A percentile compares a stretch with the other conserved stretches of the same genome.
phyloP scores from a whole-genome alignment of 1,284 basidiomycete species.

The Psilocybe mexicana region DNA sequence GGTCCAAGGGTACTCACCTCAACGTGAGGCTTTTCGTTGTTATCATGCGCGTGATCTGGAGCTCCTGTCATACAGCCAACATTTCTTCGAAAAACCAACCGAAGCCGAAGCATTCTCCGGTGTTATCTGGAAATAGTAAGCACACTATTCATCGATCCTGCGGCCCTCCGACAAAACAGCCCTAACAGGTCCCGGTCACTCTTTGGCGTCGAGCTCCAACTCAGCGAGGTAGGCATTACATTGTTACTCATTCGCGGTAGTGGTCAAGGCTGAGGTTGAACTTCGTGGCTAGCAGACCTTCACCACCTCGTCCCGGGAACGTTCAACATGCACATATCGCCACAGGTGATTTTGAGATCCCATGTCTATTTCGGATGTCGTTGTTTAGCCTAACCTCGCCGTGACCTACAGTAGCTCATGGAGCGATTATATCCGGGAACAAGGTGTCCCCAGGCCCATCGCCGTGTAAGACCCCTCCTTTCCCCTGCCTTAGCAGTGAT shows the following conservation, averaged over 20 bases:
- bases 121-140: conserved; percentile 15
- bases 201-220: conserved; percentile 14
- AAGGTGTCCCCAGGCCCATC: conserved; percentile 16
- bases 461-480: conserved; percentile 15
- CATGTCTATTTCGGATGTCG: conserved; percentile 15
- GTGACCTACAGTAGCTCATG: conserved; percentile 17
- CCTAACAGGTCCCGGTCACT: conserved; percentile 18
- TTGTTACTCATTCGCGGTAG: neutral
- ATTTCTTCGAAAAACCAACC: conserved; percentile 16
- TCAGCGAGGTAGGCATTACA: conserved; percentile 15
- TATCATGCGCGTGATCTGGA: conserved; percentile 15
- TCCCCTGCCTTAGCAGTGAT: conserved; percentile 13
- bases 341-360: conserved; percentile 16
- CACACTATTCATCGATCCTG: conserved; percentile 14
- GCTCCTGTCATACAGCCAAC: conserved; percentile 18
- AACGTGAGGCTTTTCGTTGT: conserved; percentile 16
- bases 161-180: conserved; percentile 12
- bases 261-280: conserved; percentile 9
- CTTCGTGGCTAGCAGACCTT: conserved; percentile 14
- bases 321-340: conserved; percentile 14
- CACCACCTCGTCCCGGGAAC: conserved; percentile 17
- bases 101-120: conserved; percentile 17
- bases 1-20: conserved; percentile 15
- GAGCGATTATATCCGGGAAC: conserved; percentile 15
- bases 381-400: conserved; percentile 12